Conservation (phyloP, 352 stramenopile genomes). For the Phytophthora sansomeana region DNA sequence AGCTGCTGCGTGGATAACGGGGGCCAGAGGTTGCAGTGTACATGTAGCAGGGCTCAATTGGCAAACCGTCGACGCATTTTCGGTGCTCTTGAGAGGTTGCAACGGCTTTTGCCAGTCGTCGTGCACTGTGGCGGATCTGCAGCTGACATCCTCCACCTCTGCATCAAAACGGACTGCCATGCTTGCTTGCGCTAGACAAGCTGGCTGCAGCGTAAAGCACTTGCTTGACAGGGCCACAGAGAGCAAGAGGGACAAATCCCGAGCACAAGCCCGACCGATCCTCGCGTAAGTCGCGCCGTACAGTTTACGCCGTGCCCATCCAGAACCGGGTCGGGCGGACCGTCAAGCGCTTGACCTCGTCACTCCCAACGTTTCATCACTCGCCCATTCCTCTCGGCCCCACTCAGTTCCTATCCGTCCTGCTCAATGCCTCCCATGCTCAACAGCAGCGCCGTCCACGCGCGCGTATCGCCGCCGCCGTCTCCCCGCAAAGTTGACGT, state of each 20-base stretch:
- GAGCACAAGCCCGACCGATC: constrained; percentile 24
- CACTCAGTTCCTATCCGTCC: constrained; percentile 5
- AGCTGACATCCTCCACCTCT: neutral
- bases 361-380: constrained; percentile 12
- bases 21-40: neutral
- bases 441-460: constrained; percentile 36
- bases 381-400: neutral
- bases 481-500: constrained; percentile 27
- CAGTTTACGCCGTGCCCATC: neutral
- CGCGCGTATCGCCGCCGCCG: constrained; percentile 22
- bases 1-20: neutral
- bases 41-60: neutral
- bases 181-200: too few relatives aligned
- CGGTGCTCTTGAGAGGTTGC: constrained; percentile 7
- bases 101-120: constrained; percentile 12
- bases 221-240: constrained; percentile 1
- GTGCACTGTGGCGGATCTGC: neutral
- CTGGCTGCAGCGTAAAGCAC: neutral
- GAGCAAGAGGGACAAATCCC: constrained; percentile 2
- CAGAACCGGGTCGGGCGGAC: constrained; percentile 19
- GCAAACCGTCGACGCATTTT: constrained; percentile 5
- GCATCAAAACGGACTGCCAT: too few relatives aligned
- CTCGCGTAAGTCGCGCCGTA: constrained; percentile 18
- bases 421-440: constrained; percentile 36
- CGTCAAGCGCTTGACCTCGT: constrained; percentile 19